Evolutionary conservation across 2,329 filamentous ascomycete species (phyloP).

Genomic region (Volutella citrinella): DNA sequence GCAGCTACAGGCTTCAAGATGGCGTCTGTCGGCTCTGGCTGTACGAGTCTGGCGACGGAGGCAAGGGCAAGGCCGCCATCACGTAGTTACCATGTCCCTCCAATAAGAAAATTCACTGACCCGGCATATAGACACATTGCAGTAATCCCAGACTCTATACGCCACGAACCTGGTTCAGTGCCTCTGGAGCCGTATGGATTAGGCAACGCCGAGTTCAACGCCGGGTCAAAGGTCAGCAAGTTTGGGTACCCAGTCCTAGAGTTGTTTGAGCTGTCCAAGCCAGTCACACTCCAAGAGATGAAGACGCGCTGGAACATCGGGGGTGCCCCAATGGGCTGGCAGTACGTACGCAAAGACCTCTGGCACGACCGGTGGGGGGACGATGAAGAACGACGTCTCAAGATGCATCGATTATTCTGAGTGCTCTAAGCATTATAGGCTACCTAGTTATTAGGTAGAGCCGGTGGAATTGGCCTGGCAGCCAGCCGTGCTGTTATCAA

Average conservation of each 20-base stretch:
- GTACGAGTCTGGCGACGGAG: slow-evolving; percentile 18
- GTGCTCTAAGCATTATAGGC: neutral
- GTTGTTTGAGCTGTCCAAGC: slow-evolving; percentile 19
- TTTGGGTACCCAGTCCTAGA: slow-evolving; percentile 27
- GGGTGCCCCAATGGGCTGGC: slow-evolving; percentile 26
- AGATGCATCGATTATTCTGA: slow-evolving; percentile 9
- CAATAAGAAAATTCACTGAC: too few relatives aligned
- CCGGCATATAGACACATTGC: slow-evolving; percentile 15
- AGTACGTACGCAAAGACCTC: slow-evolving; percentile 16
- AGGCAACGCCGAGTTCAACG: slow-evolving; percentile 28
- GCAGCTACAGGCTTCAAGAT: slow-evolving; percentile 22
- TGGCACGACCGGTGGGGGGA: slow-evolving; percentile 24
- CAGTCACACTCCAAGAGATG: slow-evolving; percentile 22
- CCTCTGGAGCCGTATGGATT: slow-evolving; percentile 21
- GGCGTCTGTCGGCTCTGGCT: slow-evolving; percentile 24
- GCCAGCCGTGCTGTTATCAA: too few relatives aligned
- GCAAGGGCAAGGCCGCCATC: slow-evolving; percentile 16
- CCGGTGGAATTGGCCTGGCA: too few relatives aligned
- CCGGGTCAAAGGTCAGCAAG: slow-evolving; percentile 22
- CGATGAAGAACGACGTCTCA: slow-evolving; percentile 3
- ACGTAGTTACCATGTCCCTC: slow-evolving; percentile 20
- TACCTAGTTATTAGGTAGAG: too few relatives aligned
- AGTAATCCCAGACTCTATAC: slow-evolving; percentile 5
- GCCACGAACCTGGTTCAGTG: slow-evolving; percentile 15
- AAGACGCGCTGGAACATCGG: slow-evolving; percentile 20